These are phyloP conservation scores for Leccinum disarticulatum DNA, from an alignment of 768 basidiomycete genomes.

Conservation along the genomic window DNA sequence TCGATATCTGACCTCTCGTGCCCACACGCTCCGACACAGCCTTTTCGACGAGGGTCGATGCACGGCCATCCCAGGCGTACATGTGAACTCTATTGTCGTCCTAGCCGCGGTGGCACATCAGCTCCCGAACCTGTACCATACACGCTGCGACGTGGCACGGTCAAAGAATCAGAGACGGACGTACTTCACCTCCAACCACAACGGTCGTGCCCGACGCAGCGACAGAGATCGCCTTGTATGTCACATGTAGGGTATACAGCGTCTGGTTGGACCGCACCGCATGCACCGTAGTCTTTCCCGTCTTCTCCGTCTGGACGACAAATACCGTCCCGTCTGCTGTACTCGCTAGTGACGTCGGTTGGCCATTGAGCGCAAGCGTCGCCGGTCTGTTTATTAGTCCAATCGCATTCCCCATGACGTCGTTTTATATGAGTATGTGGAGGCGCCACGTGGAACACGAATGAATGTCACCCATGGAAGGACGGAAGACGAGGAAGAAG, in stretches of 20 bases:
- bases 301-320: conserved; percentile 46
- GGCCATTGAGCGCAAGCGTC: conserved; percentile 51
- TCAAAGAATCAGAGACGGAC: conserved; percentile 20
- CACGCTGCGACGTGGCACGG: background rate
- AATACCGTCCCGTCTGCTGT: conserved; percentile 64
- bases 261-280: conserved; percentile 71
- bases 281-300: conserved; percentile 48
- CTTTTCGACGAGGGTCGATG: conserved; percentile 47
- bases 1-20: conserved; percentile 56
- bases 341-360: conserved; percentile 67
- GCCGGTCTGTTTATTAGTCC: conserved; percentile 44
- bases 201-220: conserved; percentile 52
- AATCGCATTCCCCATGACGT: background rate
- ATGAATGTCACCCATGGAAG: background rate
- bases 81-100: conserved; percentile 78
- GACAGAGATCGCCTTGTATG: conserved; percentile 56
- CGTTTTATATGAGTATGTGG: background rate
- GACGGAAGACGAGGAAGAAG: conserved; percentile 11
- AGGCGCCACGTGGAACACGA: background rate
- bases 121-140: background rate
- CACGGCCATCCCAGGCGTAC: conserved; percentile 68
- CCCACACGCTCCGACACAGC: conserved; percentile 65
- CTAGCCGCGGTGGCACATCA: background rate
- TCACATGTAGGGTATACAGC: conserved; percentile 53
- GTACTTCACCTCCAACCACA: conserved; percentile 75